Conservation (phyloP, 331 rosid genomes). For the Cucumis variabilis region DNA sequence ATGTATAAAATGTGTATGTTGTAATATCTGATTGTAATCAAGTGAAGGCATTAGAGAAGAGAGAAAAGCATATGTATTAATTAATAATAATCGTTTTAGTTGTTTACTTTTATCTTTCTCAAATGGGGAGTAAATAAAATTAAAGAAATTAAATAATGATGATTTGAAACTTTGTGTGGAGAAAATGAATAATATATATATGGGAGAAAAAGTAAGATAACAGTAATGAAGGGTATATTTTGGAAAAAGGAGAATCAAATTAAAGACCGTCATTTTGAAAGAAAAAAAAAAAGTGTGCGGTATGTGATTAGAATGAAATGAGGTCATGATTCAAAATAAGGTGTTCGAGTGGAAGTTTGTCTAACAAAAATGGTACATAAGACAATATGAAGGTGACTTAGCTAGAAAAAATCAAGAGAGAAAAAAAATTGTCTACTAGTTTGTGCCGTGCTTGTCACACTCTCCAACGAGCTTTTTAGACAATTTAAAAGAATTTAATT, state of each 20-base stretch:
- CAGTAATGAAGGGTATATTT: neutral
- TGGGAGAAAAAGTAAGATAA: neutral
- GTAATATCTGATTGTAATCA: neutral
- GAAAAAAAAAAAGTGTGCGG: no score
- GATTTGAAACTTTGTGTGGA: neutral
- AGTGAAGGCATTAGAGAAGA: neutral
- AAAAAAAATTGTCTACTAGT: no score
- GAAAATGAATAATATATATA: neutral
- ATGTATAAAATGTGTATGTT: neutral
- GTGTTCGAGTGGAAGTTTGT: no score
- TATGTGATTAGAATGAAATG: no score
- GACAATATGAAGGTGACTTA: no score
- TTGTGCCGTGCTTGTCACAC: no score
- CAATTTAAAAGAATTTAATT: no score
- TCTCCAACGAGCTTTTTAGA: no score
- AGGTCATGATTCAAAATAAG: no score
- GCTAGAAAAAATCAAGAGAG: no score
- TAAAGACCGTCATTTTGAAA: no score
- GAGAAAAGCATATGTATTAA: neutral
- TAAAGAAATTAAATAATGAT: neutral
- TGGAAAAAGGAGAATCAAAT: neutral
- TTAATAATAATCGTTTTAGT: neutral
- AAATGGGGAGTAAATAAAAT: neutral
- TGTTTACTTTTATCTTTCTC: neutral
- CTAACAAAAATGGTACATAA: no score